Percentiles rank a stretch among this genome's conserved stretches.
These are phyloP conservation scores for Prunus padus DNA, from an alignment of 306 rosid genomes.

Conservation along the genomic window DNA sequence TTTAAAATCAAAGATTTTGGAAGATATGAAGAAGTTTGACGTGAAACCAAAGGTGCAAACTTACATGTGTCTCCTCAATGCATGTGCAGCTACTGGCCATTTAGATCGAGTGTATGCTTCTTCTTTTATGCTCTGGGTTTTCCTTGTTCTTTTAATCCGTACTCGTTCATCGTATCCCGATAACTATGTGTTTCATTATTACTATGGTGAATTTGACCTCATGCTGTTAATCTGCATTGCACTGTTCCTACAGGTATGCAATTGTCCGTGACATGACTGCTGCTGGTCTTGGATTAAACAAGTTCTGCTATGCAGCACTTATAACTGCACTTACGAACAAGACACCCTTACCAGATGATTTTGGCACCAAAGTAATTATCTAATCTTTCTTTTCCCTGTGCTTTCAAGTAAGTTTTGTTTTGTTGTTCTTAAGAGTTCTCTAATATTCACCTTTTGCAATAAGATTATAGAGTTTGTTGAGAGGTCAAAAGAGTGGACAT, in stretches of 20 bases:
- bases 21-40: slow-evolving; percentile 77
- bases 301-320: slow-evolving; percentile 88
- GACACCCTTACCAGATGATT: slow-evolving; percentile 71
- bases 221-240: slow-evolving; percentile 5
- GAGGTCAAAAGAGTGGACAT: slow-evolving; percentile 73
- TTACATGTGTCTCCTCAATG: slow-evolving; percentile 78
- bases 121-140: slow-evolving; percentile 3
- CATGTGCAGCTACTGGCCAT: slow-evolving; percentile 85
- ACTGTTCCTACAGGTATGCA: slow-evolving; percentile 61
- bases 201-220: neutral
- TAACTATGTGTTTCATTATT: neutral
- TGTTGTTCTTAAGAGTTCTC: slow-evolving; percentile 21
- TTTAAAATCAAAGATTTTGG: slow-evolving; percentile 58
- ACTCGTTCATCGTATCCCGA: neutral
- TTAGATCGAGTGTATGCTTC: slow-evolving; percentile 78
- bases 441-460: slow-evolving; percentile 32
- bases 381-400: slow-evolving; percentile 14
- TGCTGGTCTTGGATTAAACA: slow-evolving; percentile 93
- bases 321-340: slow-evolving; percentile 75
- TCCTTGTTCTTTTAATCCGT: neutral
- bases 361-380: slow-evolving; percentile 64
- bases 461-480: slow-evolving; percentile 92
- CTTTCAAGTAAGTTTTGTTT: slow-evolving; percentile 16
- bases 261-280: slow-evolving; percentile 96
- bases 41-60: slow-evolving; percentile 83